Evolutionary conservation across 306 rosid species (phyloP).

Genomic region (Castanea crenata): DNA sequence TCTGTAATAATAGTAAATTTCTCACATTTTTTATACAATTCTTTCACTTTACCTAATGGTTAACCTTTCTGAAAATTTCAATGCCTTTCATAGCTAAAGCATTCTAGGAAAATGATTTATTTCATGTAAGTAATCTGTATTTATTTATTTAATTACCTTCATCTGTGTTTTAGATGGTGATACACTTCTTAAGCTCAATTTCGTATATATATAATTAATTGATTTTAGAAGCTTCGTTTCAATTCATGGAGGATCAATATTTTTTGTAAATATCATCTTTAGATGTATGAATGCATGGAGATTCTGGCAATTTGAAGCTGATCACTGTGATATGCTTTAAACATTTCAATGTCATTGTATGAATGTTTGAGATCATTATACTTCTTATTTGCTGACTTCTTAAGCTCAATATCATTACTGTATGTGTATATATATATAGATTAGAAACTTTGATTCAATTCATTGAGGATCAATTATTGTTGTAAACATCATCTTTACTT

Average conservation of each 20-base stretch:
- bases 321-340: neutral
- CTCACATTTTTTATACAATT: no score
- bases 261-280: neutral
- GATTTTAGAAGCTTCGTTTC: no score
- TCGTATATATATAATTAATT: neutral
- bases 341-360: no score
- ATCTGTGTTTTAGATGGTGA: neutral
- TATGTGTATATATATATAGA: neutral
- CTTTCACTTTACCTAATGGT: no score
- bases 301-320: neutral
- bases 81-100: no score
- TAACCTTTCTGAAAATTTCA: no score
- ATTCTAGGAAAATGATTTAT: no score
- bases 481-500: neutral
- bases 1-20: no score
- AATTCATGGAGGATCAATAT: neutral
- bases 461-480: neutral
- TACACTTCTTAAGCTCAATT: neutral
- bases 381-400: no score
- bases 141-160: no score
- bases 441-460: neutral
- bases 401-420: neutral
- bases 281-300: neutral
- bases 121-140: no score
- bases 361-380: neutral